Evolutionary conservation across 1,139 yeast genomes (phyloP).

Genomic region (Yarrowia galli): DNA sequence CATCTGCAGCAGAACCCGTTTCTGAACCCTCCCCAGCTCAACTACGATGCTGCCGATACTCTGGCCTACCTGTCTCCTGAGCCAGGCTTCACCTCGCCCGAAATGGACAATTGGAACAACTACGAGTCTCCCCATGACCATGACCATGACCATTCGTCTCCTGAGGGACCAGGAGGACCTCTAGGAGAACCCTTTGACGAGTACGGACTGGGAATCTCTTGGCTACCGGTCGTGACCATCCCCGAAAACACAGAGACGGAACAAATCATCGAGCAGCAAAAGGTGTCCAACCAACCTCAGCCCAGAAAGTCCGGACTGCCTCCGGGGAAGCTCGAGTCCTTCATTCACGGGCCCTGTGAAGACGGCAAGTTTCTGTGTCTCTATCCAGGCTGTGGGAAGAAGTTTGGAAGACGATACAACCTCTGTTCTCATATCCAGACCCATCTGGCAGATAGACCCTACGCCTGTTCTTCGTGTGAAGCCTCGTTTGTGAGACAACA

Average conservation of each 20-base stretch:
- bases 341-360: constrained; percentile 80
- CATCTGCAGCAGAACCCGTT: constrained; percentile 30
- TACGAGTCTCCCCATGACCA: constrained; percentile 30
- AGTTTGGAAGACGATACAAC: constrained; percentile 87
- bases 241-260: constrained; percentile 49
- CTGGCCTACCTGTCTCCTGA: constrained; percentile 37
- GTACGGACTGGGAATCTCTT: constrained; percentile 45
- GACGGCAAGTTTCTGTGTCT: constrained; percentile 71
- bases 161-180: constrained; percentile 6
- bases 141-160: constrained; percentile 16
- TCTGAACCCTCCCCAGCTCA: constrained; percentile 28
- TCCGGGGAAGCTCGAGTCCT: constrained; percentile 86
- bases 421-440: constrained; percentile 98
- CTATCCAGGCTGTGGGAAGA: constrained; percentile 80
- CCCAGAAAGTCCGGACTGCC: constrained; percentile 70
- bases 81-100: constrained; percentile 35
- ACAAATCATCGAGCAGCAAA: constrained; percentile 49
- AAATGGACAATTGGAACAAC: constrained; percentile 37
- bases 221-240: constrained; percentile 53
- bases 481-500: constrained; percentile 88
- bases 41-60: constrained; percentile 32
- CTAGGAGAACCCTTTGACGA: constrained; percentile 20
- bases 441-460: constrained; percentile 92
- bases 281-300: constrained; percentile 42
- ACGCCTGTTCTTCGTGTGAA: constrained; percentile 62